These are phyloP conservation scores for Syzygium oleosum DNA, from an alignment of 345 rosid genomes.

Conservation along the genomic window DNA sequence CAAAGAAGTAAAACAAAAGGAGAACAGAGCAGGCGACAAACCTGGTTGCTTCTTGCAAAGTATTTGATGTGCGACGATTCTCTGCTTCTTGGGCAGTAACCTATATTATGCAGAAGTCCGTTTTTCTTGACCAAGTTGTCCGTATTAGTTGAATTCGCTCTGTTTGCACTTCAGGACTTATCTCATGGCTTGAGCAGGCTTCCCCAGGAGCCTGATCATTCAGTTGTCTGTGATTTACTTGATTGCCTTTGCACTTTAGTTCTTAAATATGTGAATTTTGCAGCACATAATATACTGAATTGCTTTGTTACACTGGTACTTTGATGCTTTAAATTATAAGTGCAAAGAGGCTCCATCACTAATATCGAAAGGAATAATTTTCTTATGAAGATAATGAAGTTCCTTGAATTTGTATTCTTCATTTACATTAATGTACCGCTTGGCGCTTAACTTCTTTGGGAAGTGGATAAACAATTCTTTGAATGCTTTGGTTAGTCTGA, in stretches of 20 bases:
- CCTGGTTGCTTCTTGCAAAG: not conserved
- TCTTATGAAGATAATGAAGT: not conserved
- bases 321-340: not conserved
- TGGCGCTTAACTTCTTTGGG: not conserved
- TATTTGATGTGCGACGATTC: not conserved
- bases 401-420: not conserved
- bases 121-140: not conserved
- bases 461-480: not conserved
- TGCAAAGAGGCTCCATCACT: not conserved
- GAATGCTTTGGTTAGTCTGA: not conserved
- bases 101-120: not conserved
- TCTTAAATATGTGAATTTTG: not conserved
- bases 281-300: not conserved
- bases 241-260: not conserved
- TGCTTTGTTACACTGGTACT: not conserved
- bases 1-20: not conserved
- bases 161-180: not conserved
- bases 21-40: not conserved
- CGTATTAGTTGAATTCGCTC: not conserved
- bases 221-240: not conserved
- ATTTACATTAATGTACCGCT: not conserved
- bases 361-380: not conserved
- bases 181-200: not conserved
- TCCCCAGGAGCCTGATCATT: not conserved
- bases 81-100: not conserved